A percentile compares a stretch with the other conserved stretches of the same genome.
Evolutionary conservation across 805 yeast genomes (phyloP).

Genomic region (Teunomyces cretensis): DNA sequence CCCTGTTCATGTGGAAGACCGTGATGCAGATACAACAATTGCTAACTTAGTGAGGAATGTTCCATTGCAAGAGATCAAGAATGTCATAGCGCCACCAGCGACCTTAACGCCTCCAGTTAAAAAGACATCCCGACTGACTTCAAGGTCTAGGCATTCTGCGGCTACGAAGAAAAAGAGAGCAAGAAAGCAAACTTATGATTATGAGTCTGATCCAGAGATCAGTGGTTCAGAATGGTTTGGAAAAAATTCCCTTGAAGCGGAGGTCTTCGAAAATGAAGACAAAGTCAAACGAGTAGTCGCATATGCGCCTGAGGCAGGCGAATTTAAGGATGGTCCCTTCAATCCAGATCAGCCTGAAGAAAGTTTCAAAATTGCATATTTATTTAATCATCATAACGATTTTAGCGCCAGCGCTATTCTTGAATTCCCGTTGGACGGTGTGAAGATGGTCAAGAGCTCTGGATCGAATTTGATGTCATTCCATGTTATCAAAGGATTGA

Average conservation of each 20-base stretch:
- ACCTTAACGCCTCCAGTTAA: slow-evolving; percentile 1
- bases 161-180: slow-evolving; percentile 11
- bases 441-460: slow-evolving; percentile 59
- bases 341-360: slow-evolving; percentile 41
- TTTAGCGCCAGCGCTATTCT: slow-evolving; percentile 74
- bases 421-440: slow-evolving; percentile 60
- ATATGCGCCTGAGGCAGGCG: slow-evolving; percentile 59
- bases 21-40: slow-evolving; percentile 44
- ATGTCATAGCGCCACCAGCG: slow-evolving; percentile 54
- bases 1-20: slow-evolving; percentile 31
- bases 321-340: slow-evolving; percentile 36
- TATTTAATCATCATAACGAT: slow-evolving; percentile 62
- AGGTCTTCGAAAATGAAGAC: slow-evolving; percentile 51
- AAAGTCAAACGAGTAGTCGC: slow-evolving; percentile 54
- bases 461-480: slow-evolving; percentile 71
- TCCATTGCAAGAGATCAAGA: slow-evolving; percentile 56
- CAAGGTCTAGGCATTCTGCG: slow-evolving; percentile 7
- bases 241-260: slow-evolving; percentile 39
- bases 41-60: slow-evolving; percentile 34
- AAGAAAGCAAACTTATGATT: slow-evolving; percentile 20
- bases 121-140: slow-evolving; percentile 19
- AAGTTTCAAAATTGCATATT: slow-evolving; percentile 59
- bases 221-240: slow-evolving; percentile 56
- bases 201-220: slow-evolving; percentile 40
- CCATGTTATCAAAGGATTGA: slow-evolving; percentile 66